Percentiles rank a stretch among this genome's conserved stretches.
These are phyloP conservation scores for Cyberlindnera xylosilytica DNA, from an alignment of 805 yeast species.

Conservation along the genomic window DNA sequence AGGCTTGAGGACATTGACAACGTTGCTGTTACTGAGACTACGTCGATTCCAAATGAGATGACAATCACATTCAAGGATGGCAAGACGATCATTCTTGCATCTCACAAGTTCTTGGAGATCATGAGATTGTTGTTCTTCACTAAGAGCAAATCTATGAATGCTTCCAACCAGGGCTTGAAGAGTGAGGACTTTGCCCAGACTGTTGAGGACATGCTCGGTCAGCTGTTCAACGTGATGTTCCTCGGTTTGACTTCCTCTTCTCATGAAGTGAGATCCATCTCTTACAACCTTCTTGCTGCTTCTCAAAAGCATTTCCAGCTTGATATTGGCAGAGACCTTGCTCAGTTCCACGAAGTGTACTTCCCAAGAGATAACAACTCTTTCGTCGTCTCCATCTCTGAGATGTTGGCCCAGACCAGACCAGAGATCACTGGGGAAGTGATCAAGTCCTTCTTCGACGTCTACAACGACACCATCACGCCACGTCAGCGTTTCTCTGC, in stretches of 20 bases:
- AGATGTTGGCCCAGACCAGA: constrained; percentile 49
- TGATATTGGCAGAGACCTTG: constrained; percentile 54
- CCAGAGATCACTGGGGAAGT: constrained; percentile 64
- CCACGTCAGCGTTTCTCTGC: constrained; percentile 29
- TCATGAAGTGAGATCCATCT: constrained; percentile 56
- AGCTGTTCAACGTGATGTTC: constrained; percentile 59
- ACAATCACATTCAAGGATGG: constrained; percentile 39
- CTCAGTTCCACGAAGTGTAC: constrained; percentile 54
- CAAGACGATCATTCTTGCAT: constrained; percentile 38
- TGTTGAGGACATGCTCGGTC: constrained; percentile 48
- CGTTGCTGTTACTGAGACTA: constrained; percentile 38
- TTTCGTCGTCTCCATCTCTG: constrained; percentile 55
- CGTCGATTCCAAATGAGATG: constrained; percentile 50
- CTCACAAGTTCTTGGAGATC: constrained; percentile 58
- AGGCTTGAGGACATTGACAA: constrained; percentile 38
- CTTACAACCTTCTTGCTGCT: constrained; percentile 61
- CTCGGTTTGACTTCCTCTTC: constrained; percentile 64
- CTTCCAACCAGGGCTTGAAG: constrained; percentile 8
- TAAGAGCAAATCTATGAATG: constrained; percentile 47
- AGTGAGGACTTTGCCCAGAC: constrained; percentile 22
- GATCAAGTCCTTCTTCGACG: constrained; percentile 45
- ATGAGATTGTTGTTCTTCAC: constrained; percentile 68
- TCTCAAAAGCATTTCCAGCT: constrained; percentile 58
- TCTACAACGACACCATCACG: constrained; percentile 41
- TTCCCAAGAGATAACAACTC: constrained; percentile 67